Base-by-base conservation (phyloP, 208 protist genomes). In the Trypanosoma platydactyli region DNA sequence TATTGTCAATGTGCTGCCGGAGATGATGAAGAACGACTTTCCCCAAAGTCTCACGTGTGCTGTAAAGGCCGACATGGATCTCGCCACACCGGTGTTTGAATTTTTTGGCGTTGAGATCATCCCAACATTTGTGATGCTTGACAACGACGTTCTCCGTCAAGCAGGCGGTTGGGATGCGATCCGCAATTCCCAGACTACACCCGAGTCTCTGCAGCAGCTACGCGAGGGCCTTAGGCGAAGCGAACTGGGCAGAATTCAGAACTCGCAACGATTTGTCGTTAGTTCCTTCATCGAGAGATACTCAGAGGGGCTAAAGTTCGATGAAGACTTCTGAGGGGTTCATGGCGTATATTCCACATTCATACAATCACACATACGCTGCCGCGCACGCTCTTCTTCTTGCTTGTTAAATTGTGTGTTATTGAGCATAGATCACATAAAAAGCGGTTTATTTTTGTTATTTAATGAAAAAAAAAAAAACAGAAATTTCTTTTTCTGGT, bases 291-390 rank as follows among this genome's bases (percentile, higher is more conserved):
- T 94, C 53, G 81, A 89, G 12, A 88, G 87, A 69, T 68, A 89
- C 68, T 76, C 76, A 51, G 72, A 56, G 25, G 49, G 49, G 24
- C 76, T 94, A 6, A 73, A 60, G 40, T 94, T 94, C 53, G 85
- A 92, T 50, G 88, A 89, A 5, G 88, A 94, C 48, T 94, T 94
- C 60, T 94, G 66, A n/a, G n/a, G n/a, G n/a, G n/a, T n/a, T n/a
- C n/a, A n/a, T n/a, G n/a, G n/a, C n/a, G n/a, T n/a, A 77, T 20
- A 30, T 9, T 38, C 9, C 33, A 3, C 33, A 38, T 3, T 3
- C 9, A 9, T 9, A 38, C 9, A 38, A 11, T 38, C 33, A 9
- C 33, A 3, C 9, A 38, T 9, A 38, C 33, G 9, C 33, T 9
- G 33, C 33, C 33, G 33, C 16, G 41, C 16, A 41, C 53, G 4